Evolutionary conservation across 1,139 yeast genomes (phyloP).

Genomic region (Kodamaea fungicola): DNA sequence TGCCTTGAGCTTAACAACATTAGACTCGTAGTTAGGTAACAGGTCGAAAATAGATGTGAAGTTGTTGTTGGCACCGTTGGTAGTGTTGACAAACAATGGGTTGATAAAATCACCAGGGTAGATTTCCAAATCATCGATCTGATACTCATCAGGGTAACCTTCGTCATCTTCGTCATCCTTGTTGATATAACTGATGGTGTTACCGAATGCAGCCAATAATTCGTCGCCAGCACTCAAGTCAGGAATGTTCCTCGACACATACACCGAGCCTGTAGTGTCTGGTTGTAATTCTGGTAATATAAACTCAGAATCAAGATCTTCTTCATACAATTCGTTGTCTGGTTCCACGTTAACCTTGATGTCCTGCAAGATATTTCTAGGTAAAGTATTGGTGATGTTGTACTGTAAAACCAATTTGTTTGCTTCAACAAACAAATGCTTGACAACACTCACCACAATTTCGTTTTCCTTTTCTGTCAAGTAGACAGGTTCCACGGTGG

Average conservation of each 20-base stretch:
- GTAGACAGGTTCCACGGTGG: constrained; percentile 56
- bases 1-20: constrained; percentile 35
- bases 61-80: constrained; percentile 48
- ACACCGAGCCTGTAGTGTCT: constrained; percentile 67
- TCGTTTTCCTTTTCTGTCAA: constrained; percentile 93
- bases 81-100: constrained; percentile 52
- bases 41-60: constrained; percentile 76
- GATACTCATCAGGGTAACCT: constrained; percentile 93
- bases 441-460: constrained; percentile 80
- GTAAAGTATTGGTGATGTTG: constrained; percentile 79
- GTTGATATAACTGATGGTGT: constrained; percentile 69
- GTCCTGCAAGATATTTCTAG: constrained; percentile 71
- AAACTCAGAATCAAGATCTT: constrained; percentile 45
- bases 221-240: constrained; percentile 32
- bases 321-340: constrained; percentile 55
- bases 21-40: constrained; percentile 39
- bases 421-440: constrained; percentile 67
- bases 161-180: constrained; percentile 86
- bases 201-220: constrained; percentile 56
- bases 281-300: constrained; percentile 71
- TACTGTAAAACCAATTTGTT: constrained; percentile 81
- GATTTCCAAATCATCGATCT: constrained; percentile 75
- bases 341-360: constrained; percentile 74
- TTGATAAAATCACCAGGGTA: constrained; percentile 78
- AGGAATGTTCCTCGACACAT: constrained; percentile 71